A percentile compares a stretch with the other conserved stretches of the same genome.
phyloP scores from a whole-genome alignment of 2,329 filamentous ascomycete species.

The Ambrosiella beaveri region DNA sequence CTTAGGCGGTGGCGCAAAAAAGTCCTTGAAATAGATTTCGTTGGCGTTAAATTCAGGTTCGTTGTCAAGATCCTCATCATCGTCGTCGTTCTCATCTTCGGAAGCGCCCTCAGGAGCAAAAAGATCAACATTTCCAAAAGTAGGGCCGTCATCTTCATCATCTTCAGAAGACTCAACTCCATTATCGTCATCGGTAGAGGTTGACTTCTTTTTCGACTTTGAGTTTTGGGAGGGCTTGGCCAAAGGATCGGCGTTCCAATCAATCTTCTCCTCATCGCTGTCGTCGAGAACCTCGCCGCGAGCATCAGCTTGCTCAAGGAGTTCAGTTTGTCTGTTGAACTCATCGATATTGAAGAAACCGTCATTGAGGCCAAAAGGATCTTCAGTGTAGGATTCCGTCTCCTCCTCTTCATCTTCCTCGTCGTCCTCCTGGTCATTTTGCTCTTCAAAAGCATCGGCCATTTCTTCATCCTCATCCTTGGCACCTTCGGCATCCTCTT shows the following conservation, averaged over 20 bases:
- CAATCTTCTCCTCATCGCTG: slow-evolving; percentile 71
- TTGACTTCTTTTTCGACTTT: slow-evolving; percentile 20
- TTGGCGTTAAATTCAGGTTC: slow-evolving; percentile 54
- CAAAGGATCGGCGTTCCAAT: slow-evolving; percentile 72
- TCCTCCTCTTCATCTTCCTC: slow-evolving; percentile 29
- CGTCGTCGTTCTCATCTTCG: slow-evolving; percentile 38
- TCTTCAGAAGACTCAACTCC: slow-evolving; percentile 18
- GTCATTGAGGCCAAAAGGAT: slow-evolving; percentile 79
- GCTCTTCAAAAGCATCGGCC: slow-evolving; percentile 14
- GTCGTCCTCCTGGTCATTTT: slow-evolving; percentile 19
- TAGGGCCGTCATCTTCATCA: slow-evolving; percentile 53
- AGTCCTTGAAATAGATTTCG: slow-evolving; percentile 78
- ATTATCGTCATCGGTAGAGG: slow-evolving; percentile 19
- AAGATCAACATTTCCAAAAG: slow-evolving; percentile 64
- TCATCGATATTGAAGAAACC: slow-evolving; percentile 96
- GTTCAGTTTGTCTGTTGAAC: slow-evolving; percentile 88
- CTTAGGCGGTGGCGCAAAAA: slow-evolving; percentile 70
- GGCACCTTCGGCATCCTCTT: slow-evolving; percentile 23
- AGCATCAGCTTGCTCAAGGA: slow-evolving; percentile 71
- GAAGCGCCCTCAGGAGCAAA: slow-evolving; percentile 53
- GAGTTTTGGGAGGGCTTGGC: slow-evolving; percentile 19
- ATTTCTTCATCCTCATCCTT: slow-evolving; percentile 21
- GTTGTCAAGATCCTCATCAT: slow-evolving; percentile 28
- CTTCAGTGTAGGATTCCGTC: slow-evolving; percentile 41
- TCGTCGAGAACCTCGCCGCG: slow-evolving; percentile 60